Evolutionary conservation across 2,329 filamentous ascomycete species (phyloP).

Genomic region (Pseudocercospora musae): DNA sequence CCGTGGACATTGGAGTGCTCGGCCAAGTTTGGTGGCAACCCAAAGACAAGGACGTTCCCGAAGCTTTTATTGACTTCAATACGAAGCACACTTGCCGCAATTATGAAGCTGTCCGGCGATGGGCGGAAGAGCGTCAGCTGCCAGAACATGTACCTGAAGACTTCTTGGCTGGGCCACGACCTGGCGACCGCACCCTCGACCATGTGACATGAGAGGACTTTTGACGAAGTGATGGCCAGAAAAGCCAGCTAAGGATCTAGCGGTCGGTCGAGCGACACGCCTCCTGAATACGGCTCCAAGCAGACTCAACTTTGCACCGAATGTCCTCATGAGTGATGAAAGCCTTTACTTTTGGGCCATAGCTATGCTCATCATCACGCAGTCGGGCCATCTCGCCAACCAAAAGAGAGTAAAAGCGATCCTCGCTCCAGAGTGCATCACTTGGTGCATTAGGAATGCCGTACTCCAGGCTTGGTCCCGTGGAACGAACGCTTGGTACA

Average conservation of each 20-base stretch:
- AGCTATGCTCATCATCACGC: slow-evolving; percentile 43
- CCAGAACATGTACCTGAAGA: slow-evolving; percentile 38
- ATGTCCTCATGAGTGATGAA: slow-evolving; percentile 48
- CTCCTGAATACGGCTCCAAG: slow-evolving; percentile 14
- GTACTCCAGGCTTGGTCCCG: slow-evolving; percentile 8
- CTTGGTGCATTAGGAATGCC: not conserved
- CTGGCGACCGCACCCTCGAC: slow-evolving; percentile 16
- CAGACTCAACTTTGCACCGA: slow-evolving; percentile 36
- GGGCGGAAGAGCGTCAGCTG: slow-evolving; percentile 56
- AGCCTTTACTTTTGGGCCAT: slow-evolving; percentile 44
- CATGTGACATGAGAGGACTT: slow-evolving; percentile 8
- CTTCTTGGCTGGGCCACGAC: slow-evolving; percentile 15
- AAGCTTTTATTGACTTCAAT: slow-evolving; percentile 61
- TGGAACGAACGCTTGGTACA: slow-evolving; percentile 25
- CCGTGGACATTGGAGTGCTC: slow-evolving; percentile 57
- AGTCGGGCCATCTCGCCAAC: slow-evolving; percentile 46
- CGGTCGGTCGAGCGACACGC: not conserved
- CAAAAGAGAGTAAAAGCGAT: slow-evolving; percentile 43
- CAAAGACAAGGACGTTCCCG: slow-evolving; percentile 35
- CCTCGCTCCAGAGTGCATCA: slow-evolving; percentile 36
- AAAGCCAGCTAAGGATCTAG: not conserved
- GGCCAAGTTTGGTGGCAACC: slow-evolving; percentile 60
- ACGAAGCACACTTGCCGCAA: slow-evolving; percentile 59
- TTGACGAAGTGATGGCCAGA: not conserved
- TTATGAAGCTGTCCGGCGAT: slow-evolving; percentile 52